These are phyloP conservation scores for Penicillium verrucosum DNA, from an alignment of 2,329 filamentous ascomycete species.

Conservation along the genomic window DNA sequence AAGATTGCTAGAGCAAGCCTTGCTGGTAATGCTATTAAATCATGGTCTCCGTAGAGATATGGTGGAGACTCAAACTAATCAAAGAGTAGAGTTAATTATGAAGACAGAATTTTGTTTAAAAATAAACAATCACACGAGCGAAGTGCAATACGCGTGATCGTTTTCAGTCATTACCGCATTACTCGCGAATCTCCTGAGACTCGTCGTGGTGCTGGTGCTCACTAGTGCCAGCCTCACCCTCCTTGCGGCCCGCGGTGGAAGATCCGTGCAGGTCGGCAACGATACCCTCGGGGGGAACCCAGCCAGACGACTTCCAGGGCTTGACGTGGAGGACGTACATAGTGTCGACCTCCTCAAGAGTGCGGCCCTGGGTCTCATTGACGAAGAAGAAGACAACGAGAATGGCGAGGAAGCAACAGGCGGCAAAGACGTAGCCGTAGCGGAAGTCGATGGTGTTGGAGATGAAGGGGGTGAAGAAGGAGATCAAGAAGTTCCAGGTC, in stretches of 20 bases:
- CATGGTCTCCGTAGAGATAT: slow-evolving; percentile 6
- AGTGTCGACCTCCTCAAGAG: slow-evolving; percentile 74
- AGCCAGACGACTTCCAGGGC: slow-evolving; percentile 61
- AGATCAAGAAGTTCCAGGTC: slow-evolving; percentile 71
- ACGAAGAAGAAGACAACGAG: slow-evolving; percentile 74
- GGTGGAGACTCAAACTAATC: slow-evolving; percentile 7
- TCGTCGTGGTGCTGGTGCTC: slow-evolving; percentile 23
- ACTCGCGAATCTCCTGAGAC: slow-evolving; percentile 10
- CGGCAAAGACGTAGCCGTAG: slow-evolving; percentile 76
- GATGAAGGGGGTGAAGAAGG: slow-evolving; percentile 80
- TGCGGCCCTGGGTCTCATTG: slow-evolving; percentile 68
- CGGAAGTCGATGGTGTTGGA: slow-evolving; percentile 67
- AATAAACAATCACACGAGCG: neutral
- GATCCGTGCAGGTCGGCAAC: slow-evolving; percentile 28
- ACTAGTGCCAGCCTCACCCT: slow-evolving; percentile 18
- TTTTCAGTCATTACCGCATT: slow-evolving; percentile 4
- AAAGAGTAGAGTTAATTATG: slow-evolving; percentile 16
- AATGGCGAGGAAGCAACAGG: slow-evolving; percentile 64
- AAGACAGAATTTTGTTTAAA: slow-evolving; percentile 14
- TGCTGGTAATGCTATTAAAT: slow-evolving; percentile 6
- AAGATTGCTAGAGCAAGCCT: neutral
- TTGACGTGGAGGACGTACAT: slow-evolving; percentile 68
- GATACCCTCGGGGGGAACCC: slow-evolving; percentile 35
- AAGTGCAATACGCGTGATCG: neutral
- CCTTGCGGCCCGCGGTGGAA: slow-evolving; percentile 12